Conservation (phyloP, 106 monocot genomes). For the Amphibolis antarctica region DNA sequence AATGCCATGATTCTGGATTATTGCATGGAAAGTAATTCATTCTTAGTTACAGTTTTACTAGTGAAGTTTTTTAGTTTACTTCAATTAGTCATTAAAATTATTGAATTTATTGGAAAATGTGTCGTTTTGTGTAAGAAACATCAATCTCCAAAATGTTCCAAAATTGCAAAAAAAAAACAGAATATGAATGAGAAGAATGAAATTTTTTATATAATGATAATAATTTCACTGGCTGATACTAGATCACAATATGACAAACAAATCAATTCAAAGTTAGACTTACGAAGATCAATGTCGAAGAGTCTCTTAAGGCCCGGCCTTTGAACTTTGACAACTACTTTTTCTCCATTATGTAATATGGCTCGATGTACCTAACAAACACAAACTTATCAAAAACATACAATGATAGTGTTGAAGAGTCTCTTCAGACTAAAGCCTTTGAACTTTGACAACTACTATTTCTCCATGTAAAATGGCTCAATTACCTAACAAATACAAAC, state of each 20-base stretch:
- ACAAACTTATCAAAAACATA: slow-evolving; percentile 27
- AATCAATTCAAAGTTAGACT: slow-evolving; percentile 3
- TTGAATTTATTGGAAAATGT: too few species aligned
- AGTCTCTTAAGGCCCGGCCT: slow-evolving; percentile 88
- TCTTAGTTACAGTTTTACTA: too few species aligned
- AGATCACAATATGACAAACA: not conserved
- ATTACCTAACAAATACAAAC: slow-evolving; percentile 44
- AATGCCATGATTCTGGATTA: too few species aligned
- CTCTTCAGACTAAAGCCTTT: slow-evolving; percentile 80
- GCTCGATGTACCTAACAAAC: slow-evolving; percentile 76
- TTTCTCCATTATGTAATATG: slow-evolving; percentile 77
- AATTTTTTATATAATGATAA: too few species aligned
- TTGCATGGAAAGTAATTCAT: too few species aligned
- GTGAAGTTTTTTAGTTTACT: too few species aligned
- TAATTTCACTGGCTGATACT: too few species aligned
- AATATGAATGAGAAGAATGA: too few species aligned
- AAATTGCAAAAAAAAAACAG: too few species aligned
- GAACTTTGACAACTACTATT: slow-evolving; percentile 80
- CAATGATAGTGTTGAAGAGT: slow-evolving; percentile 92
- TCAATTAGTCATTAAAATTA: too few species aligned
- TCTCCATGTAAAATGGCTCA: slow-evolving; percentile 86
- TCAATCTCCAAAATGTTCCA: not conserved
- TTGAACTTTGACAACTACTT: slow-evolving; percentile 83
- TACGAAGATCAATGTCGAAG: slow-evolving; percentile 97
- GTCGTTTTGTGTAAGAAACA: not conserved